Percentiles rank a stretch among this genome's conserved stretches.
These are phyloP conservation scores for Pyrrhoderma lamaoense DNA, from an alignment of 1,284 basidiomycete genomes.

Conservation along the genomic window DNA sequence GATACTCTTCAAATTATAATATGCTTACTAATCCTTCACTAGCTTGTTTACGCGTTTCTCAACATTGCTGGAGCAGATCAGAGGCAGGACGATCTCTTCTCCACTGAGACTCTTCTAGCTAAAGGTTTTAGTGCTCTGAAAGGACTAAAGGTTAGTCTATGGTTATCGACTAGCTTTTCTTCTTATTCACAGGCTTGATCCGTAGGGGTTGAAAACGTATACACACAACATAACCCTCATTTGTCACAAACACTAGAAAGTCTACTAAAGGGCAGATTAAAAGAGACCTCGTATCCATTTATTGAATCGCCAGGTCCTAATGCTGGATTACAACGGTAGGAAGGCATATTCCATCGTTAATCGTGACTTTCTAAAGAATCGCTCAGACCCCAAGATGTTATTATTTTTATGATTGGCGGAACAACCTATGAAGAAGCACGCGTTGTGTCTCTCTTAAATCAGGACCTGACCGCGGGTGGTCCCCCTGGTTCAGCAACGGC, in stretches of 20 bases:
- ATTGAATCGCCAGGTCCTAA: slow-evolving; percentile 65
- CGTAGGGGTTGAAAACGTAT: slow-evolving; percentile 97
- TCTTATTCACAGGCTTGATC: slow-evolving; percentile 4
- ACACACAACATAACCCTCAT: slow-evolving; percentile 96
- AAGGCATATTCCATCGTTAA: neutral
- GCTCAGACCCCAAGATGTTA: slow-evolving; percentile 85
- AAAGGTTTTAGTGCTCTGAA: slow-evolving; percentile 93
- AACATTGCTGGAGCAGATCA: slow-evolving; percentile 95
- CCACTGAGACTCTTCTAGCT: slow-evolving; percentile 91
- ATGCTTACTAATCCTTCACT: slow-evolving; percentile 3
- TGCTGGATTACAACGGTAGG: slow-evolving; percentile 59
- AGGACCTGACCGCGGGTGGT: slow-evolving; percentile 47
- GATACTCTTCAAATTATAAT: slow-evolving; percentile 21
- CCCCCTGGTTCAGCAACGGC: slow-evolving; percentile 39
- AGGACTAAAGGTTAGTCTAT: slow-evolving; percentile 71
- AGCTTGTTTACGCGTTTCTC: slow-evolving; percentile 91
- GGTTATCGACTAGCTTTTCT: neutral
- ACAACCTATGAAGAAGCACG: slow-evolving; percentile 92
- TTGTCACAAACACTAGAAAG: slow-evolving; percentile 89
- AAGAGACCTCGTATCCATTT: slow-evolving; percentile 89
- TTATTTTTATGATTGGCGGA: slow-evolving; percentile 91
- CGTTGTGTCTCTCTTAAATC: slow-evolving; percentile 77
- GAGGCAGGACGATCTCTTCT: slow-evolving; percentile 95
- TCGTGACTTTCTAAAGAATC: neutral
- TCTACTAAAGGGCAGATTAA: slow-evolving; percentile 79